phyloP scores from a whole-genome alignment of 2,329 filamentous ascomycete genomes.

The Phialemoniopsis sp. region DNA sequence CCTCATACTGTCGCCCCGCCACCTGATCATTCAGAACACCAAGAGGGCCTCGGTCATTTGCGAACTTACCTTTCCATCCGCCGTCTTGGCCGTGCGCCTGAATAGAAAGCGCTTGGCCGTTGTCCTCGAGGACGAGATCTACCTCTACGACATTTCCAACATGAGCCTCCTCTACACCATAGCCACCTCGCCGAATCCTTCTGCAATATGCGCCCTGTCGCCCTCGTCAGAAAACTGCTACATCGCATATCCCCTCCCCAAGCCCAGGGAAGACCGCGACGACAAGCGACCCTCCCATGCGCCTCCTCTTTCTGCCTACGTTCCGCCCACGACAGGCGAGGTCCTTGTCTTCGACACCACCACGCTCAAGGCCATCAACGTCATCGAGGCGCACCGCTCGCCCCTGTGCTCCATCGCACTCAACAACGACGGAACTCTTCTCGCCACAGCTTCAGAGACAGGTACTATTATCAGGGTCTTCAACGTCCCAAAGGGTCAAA shows the following conservation, averaged over 20 bases:
- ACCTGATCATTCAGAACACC: constrained; percentile 95
- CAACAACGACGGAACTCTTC: constrained; percentile 85
- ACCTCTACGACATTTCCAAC: constrained; percentile 97
- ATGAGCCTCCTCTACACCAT: constrained; percentile 95
- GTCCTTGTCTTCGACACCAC: constrained; percentile 90
- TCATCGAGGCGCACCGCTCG: constrained; percentile 91
- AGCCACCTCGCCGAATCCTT: constrained; percentile 88
- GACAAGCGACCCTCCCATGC: constrained; percentile 71
- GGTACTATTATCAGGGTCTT: constrained; percentile 97
- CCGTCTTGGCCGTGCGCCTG: constrained; percentile 86
- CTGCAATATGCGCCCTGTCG: constrained; percentile 86
- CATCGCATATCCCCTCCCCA: constrained; percentile 87
- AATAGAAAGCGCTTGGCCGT: constrained; percentile 94
- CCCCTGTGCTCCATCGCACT: constrained; percentile 86
- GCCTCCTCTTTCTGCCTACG: constrained; percentile 73
- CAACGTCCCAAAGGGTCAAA: constrained; percentile 83
- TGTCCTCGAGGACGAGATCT: constrained; percentile 92
- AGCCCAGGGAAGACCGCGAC: constrained; percentile 57
- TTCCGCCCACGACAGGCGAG: constrained; percentile 82
- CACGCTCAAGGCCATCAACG: constrained; percentile 87
- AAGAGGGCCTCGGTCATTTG: constrained; percentile 88
- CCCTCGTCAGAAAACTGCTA: constrained; percentile 95
- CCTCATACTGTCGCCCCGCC: constrained; percentile 83
- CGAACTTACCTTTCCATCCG: constrained; percentile 97
- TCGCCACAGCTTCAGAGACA: constrained; percentile 95